Evolutionary conservation across 1,284 basidiomycete genomes (phyloP), one percentile per base, ranked within the genome.

Genomic region (Ganoderma multipileum): DNA sequence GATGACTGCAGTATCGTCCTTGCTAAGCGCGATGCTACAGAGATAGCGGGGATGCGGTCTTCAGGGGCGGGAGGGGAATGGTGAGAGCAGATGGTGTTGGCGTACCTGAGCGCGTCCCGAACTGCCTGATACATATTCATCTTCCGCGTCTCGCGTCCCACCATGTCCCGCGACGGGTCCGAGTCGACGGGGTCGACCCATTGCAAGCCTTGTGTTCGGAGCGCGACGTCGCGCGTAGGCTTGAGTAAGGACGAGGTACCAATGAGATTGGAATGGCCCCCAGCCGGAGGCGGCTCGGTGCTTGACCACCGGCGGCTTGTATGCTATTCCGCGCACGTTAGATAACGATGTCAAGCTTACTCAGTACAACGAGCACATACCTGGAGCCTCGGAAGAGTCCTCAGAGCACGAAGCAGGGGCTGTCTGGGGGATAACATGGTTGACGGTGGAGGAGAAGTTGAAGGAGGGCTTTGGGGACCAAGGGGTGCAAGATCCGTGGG

Each of bases 61-160:
- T 52, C 33, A 50, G 30, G 38, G 23, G 52, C 44, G 67, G 68
- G 50, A 70, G 55, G n/a, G 73, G 54, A 55, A 61, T 58, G 36
- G 57, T 39, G 52, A 16, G 36, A 64, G 60, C 11, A 36, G 28
- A 20, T 18, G 9, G 42, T 23, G 47, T 12, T 39, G 55, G 64
- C 81, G 67, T 75, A 92, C 93, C 92, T 92, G 83, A 96, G 87
- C 3, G 94, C 94, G 78, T 96, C 95, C 58, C 95, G 86, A n/a
- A 97, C 87, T 0, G 95, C 92, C 78, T 96, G 95, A 79, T 95
- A 96, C 71, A 91, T 83, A 77, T 96, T 97, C 94, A 96, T 96
- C 82, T 95, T 94, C 68, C 94, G 86, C 30, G 94, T 95, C 80
- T 95, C 93, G 62, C 93, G 87, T 30, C 92, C 93, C n/a, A 92